Base-by-base conservation (phyloP, 2,329 filamentous ascomycete species). In the Aureobasidium musti region DNA sequence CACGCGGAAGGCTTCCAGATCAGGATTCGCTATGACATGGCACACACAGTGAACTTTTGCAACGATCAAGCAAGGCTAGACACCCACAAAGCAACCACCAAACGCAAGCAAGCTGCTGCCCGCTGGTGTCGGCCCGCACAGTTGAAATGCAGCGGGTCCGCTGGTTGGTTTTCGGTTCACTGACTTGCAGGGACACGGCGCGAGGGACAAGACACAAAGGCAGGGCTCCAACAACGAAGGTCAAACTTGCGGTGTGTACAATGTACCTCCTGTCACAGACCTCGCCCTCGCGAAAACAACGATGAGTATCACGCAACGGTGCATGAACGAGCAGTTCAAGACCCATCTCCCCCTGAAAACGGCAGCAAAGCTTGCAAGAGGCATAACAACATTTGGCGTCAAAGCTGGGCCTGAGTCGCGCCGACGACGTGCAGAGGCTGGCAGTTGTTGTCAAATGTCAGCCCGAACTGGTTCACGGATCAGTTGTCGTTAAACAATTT, bases 301-400 rank as follows among this genome's bases (percentile, higher is more conserved):
- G 43, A 49, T 21, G 23, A 35, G 57, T 11, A 59, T 45, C 41
- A 61, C 57, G 43, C 41, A 61, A 61, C 57, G 57, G 57, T 49
- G 57, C 30, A 49, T 49, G 5, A 61, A 23, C 23, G 26, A 35
- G 30, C 23, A 59, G 54, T 39, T 59, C 54, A 59, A 59, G 57
- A 28, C 17, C 43, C 28, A 47, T n/a, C 43, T 61, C 57, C 30
- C 30, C 57, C 57, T 61, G 57, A 61, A 52, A 61, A 61, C 57
- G 57, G 57, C 28, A 49, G 19, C 57, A 43, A 47, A 47, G 41
- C 41, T 23, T 35, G 57, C 23, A 49, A 21, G 57, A 59, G 57
- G 26, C 41, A 47, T 21, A 37, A 49, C 41, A 35, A 19, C 11
- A 47, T 4, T 5, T 49, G 57, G 41, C 41, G 57, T 37, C 30